Conservation (phyloP, 805 yeast species). For the Tetrapisispora taiwanensis region DNA sequence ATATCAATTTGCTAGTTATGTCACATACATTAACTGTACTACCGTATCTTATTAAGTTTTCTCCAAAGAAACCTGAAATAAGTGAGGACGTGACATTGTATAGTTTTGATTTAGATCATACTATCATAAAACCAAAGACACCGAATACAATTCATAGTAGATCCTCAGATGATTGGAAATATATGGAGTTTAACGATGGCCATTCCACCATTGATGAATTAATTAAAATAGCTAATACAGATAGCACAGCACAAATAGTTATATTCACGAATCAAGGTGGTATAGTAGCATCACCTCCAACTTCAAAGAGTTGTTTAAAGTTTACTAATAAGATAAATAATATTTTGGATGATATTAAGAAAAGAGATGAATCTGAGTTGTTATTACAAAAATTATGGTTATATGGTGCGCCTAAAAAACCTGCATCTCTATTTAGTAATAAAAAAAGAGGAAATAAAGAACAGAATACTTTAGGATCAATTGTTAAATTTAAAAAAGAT, state of each 20-base stretch:
- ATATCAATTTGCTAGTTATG: not conserved
- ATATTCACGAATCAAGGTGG: constrained; percentile 86
- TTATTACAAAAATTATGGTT: constrained; percentile 33
- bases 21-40: constrained; percentile 30
- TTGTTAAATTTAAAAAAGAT: not conserved
- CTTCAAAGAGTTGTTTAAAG: constrained; percentile 27
- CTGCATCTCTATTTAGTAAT: constrained; percentile 20
- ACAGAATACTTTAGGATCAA: not conserved
- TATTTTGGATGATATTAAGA: constrained; percentile 28
- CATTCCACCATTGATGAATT: constrained; percentile 14
- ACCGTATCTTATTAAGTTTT: constrained; percentile 36
- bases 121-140: constrained; percentile 52
- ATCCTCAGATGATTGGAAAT: constrained; percentile 65
- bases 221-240: constrained; percentile 8
- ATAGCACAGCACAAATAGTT: constrained; percentile 37
- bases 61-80: constrained; percentile 23
- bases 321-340: constrained; percentile 35
- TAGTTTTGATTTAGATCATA: constrained; percentile 80
- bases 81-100: constrained; percentile 35
- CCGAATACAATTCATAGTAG: constrained; percentile 43
- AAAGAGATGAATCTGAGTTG: constrained; percentile 17
- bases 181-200: constrained; percentile 34
- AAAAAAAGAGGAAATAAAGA: not conserved
- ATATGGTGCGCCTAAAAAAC: constrained; percentile 56
- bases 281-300: constrained; percentile 21